Evolutionary conservation across 441 rosid species (phyloP), one percentile per base, ranked within the genome.

Genomic region (Kokia cookei): DNA sequence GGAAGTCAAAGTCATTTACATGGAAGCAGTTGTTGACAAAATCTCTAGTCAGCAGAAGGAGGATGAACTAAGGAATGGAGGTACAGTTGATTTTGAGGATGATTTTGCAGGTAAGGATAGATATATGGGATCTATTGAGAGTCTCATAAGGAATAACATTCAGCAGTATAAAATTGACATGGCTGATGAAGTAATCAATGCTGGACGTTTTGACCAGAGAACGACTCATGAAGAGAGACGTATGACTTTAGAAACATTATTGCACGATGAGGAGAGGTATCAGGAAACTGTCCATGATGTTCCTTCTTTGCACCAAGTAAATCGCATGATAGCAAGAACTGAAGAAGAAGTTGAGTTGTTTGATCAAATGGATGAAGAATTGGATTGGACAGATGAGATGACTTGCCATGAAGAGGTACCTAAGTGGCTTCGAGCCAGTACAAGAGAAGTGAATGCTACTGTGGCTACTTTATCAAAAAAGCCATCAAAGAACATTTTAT

Each of bases 151-250:
- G 84, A 96, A 94, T 74, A 96, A 96, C 77, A 96, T 96, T 84
- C 99, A 97, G 69, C 99, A 97, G 85, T 97, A 97, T 80, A 97
- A 97, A 85, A 97, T 97, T 80, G 99, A 97, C 84, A 97, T 97
- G 99, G 99, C 99, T 82, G 99, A 97, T 85, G 99, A 97, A 87
- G 99, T 97, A 71, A 97, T 94, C 78, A 97, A 97, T 88, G 99
- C 98, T 85, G 99, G 99, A 68, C 98, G 99, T 74, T 97, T 97
- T 88, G 99, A 97, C 85, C 99, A 97, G 84, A 94, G 98, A 83
- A 97, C 99, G 65, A 97, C 99, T 32, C 99, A 97, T 75, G 99
- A 97, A 89, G 99, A 97, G 84, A 89, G 99, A 42, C 97, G 99
- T 14, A 76, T 91, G 91, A 97, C 98, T 73, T 87, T 97, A 79